Base-by-base conservation (phyloP, 2,329 filamentous ascomycete genomes). In the Daldinia sp. region DNA sequence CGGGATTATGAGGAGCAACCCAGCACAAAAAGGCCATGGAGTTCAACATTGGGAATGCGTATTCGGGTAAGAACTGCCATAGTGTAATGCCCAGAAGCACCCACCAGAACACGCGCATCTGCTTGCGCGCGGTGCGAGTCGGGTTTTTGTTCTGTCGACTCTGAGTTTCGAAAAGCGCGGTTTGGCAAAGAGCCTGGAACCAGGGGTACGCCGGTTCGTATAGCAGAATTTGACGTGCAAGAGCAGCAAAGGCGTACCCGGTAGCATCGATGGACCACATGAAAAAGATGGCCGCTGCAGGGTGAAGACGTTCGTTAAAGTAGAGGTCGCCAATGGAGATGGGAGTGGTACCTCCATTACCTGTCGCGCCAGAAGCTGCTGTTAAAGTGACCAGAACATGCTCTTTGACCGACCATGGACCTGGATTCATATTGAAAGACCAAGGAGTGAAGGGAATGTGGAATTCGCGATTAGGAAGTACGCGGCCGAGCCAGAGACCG, bases 31-130 rank as follows among this genome's bases (percentile, higher is more conserved):
- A 88, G 2, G 88, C 87, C 6, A 90, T 79, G 0, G 88, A 89
- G 6, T 84, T 86, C 1, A 88, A 80, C 74, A 90, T 86, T 0
- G 87, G 87, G 63, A 89, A 89, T 1, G 85, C 82, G 59, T 83
- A 90, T 74, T 90, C 87, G 0, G 88, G 88, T 0, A 90, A 77
- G 67, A 90, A 89, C 65, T 90, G 87, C 88, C 88, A 90, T 0
- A 88, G 70, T 0, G 84, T 87, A 60, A 89, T 81, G 3, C 81
- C 87, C 0, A 84, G 65, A 0, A 90, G 78, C 0, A 83, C 81
- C 9, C 81, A 75, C 76, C 88, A 89, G 76, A 90, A 89, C 1
- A 89, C 80, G 42, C 80, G 82, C 77, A 87, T 88, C 73, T 88
- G 87, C 57, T 83, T 85, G 48, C 82, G 81, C 0, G 86, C 85